These are phyloP conservation scores for Avena insularis DNA, from an alignment of 176 grass and related monocot genomes.

Conservation along the genomic window DNA sequence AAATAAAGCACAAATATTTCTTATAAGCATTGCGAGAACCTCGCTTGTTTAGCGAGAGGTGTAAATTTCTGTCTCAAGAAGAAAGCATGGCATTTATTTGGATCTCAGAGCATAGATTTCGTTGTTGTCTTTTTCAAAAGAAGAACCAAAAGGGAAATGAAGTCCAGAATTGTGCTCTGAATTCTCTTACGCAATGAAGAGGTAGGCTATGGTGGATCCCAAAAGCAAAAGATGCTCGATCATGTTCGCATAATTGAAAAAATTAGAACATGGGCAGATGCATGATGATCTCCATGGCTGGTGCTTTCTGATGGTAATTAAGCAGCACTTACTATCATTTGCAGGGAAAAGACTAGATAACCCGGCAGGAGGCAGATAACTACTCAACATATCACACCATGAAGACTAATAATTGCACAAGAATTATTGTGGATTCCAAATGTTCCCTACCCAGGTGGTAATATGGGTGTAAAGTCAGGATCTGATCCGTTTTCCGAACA, in stretches of 20 bases:
- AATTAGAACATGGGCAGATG: not conserved
- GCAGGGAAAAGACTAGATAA: not conserved
- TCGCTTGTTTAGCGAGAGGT: too few species aligned
- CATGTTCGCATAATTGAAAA: conserved; percentile 1
- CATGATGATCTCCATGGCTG: conserved; percentile 12
- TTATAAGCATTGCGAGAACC: too few species aligned
- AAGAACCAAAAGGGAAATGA: conserved; percentile 10
- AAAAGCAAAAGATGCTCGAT: conserved; percentile 25
- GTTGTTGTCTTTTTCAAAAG: not conserved
- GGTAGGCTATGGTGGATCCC: not conserved
- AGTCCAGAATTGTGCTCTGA: conserved; percentile 1
- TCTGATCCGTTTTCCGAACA: not conserved
- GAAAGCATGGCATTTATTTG: conserved; percentile 3
- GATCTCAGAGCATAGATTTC: conserved; percentile 1
- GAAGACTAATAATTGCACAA: not conserved
- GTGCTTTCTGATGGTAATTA: conserved; percentile 28
- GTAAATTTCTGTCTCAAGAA: not conserved
- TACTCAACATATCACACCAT: not conserved
- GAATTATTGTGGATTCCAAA: conserved; percentile 26
- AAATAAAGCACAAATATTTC: too few species aligned
- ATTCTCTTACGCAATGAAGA: conserved; percentile 4
- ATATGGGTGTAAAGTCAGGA: conserved; percentile 14
- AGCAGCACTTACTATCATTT: conserved; percentile 33
- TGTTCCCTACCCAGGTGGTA: conserved; percentile 28
- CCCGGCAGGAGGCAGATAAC: not conserved